Evolutionary conservation across 2,329 filamentous ascomycete genomes (phyloP), one percentile per base, ranked within the genome.

Genomic region (Albifimbria verrucaria): DNA sequence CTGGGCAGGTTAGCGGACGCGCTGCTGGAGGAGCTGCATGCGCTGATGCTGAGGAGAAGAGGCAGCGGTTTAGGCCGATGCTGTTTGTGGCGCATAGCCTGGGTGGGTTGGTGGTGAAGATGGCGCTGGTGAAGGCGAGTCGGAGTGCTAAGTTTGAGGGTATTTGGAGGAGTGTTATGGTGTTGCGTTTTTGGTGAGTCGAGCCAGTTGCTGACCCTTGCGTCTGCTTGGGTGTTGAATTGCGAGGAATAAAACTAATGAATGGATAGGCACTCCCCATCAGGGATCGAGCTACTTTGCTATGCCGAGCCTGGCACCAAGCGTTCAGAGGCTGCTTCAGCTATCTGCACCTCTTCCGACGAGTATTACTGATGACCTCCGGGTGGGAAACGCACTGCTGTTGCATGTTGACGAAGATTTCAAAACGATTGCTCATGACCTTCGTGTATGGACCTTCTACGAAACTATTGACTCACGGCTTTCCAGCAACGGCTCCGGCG

Each of bases 271-370:
- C 18, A 82, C 82, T 1, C 83, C 83, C 0, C 83, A 87, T 58
- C 81, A 81, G 18, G 83, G 83, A 3, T 86, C 83, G 0, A 85
- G 78, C 43, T 86, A 86, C 60, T 73, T 86, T 57, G 82, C 82
- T 2, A 83, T 82, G 71, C 72, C 72, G 0, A 77, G 77, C 43
- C 74, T 86, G n/a, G 74, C 77, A 11, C 63, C 73, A 17, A 82
- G 80, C 59, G 82, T 86, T 24, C 75, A 77, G 48, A 67, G 65
- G 3, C 61, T 85, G 5, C 71, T 86, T 6, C 75, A 77, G 42
- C 68, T 86, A 0, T 73, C 80, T 10, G 64, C 68, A 15, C 74
- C 80, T 0, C 68, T 85, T 6, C 81, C 82, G 0, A 62, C 64
- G 2, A 76, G 76, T 0, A 69, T 86, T 2, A 77, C 77, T 0